Evolutionary conservation across 1,139 yeast genomes (phyloP), one percentile per base, ranked within the genome.

Genomic region (Sugiyamaella novakii): DNA sequence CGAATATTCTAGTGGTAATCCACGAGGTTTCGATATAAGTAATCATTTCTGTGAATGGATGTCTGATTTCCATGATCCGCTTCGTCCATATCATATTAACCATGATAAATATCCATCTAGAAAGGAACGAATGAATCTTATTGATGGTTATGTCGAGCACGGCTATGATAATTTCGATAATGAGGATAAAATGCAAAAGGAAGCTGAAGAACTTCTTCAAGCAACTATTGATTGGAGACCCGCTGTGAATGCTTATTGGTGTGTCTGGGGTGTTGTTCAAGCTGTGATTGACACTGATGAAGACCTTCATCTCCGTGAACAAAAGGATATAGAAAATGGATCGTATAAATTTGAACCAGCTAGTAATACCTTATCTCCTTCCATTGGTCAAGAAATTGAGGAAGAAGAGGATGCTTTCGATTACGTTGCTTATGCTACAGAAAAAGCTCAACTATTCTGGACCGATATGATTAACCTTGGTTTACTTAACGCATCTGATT

Each of bases 31-130:
- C 64, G 98, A 92, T 65, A 79, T 92, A 50, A 91, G 89, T 15
- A 91, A 92, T 66, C 98, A 92, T 69, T 35, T 31, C 31, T 79
- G 87, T 56, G 98, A 92, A 69, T 92, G 98, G 98, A 92, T 91
- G 98, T 79, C 88, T 35, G 88, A 92, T 69, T 92, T 91, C 65
- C 88, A 85, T 61, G 81, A 84, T 59, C 80, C 84, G 1, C 73
- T 75, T 18, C 67, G 68, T 49, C 79, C 95, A 2, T 80, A 84
- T 62, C 78, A 72, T 49, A 72, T 86, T 31, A 74, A 79, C 61
- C 75, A 74, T 27, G 69, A 75, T 8, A 69, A 72, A 39, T 92
- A 77, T 66, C 98, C 98, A 4, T 72, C 72, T 10, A 72, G 74
- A 52, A 78, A 80, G 37, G 84, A 89, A 63, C 84, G 85, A 61